Conservation (phyloP, 2,329 filamentous ascomycete genomes). For the Colletotrichum siamense region DNA sequence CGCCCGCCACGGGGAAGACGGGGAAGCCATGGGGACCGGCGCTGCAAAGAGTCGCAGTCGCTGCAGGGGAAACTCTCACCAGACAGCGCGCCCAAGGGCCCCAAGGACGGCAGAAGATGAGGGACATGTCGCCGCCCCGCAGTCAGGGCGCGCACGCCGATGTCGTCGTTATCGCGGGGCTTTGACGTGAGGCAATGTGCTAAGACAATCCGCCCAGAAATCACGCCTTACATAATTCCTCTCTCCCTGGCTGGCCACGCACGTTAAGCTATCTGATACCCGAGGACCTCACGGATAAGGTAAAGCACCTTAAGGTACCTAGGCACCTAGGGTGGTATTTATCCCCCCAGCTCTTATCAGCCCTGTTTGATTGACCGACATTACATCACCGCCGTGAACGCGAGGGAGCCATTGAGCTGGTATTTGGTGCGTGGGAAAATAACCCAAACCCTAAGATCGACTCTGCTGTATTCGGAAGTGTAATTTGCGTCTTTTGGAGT, state of each 20-base stretch:
- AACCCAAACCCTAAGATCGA: not conserved
- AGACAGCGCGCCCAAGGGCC: not conserved
- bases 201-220: constrained; percentile 3
- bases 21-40: not conserved
- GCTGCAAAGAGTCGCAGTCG: not conserved
- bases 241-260: not conserved
- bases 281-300: not conserved
- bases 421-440: not conserved
- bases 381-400: constrained; percentile 15
- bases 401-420: constrained; percentile 2
- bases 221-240: not conserved
- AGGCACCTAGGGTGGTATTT: not conserved
- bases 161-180: constrained; percentile 20
- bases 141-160: constrained; percentile 9
- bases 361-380: constrained; percentile 4
- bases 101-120: not conserved
- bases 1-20: not conserved
- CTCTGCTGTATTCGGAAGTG: not conserved
- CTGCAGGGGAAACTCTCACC: constrained; percentile 12
- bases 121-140: not conserved
- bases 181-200: not conserved
- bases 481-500: not conserved
- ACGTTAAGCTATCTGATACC: not conserved
- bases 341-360: constrained; percentile 6
- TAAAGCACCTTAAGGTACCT: not conserved